Base-by-base conservation (phyloP, 1,284 basidiomycete genomes). In the Chondrostereum purpureum region DNA sequence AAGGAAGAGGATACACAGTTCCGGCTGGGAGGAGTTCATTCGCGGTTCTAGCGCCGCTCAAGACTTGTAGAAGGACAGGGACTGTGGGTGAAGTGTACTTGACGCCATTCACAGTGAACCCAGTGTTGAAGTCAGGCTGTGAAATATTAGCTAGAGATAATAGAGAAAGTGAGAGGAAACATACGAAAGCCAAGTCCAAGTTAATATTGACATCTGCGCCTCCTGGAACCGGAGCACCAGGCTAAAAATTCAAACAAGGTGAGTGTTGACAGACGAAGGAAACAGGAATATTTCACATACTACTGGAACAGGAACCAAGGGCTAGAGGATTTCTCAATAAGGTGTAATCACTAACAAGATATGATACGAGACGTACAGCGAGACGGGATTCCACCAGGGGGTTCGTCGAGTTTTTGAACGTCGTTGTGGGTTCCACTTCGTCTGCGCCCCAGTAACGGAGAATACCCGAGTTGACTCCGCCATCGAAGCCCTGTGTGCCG, bases 391-490 rank as follows among this genome's bases (percentile, higher is more conserved):
- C 39, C 5, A 13, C 13, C 18, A 41, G 18, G 20, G 12, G 39
- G 27, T 41, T 41, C 4, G 13, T 20, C 16, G 13, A 13, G 13
- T n/a, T 39, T 14, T 53, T 52, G 20, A 58, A 54, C 0, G 47
- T 51, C 0, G 66, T 66, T 3, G 57, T 67, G 0, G 75, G 78
- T 22, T 79, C 75, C 10, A 37, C 39, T 1, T 48, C 46, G 0
- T 59, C 50, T 2, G 78, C 79, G 3, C 72, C 71, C 0, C 36
- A 47, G 52, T 83, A 83, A 14, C 72, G 68, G 21, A 82, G 53
- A 45, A 83, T 75, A 2, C 76, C 80, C n/a, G 65, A 62, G 52
- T 76, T 77, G 37, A 68, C 54, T 3, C 69, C 70, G 8, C 59
- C 61, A 0, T 45, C 55, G 49, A 72, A 67, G 16, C 52, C 52